Evolutionary conservation across 1,284 basidiomycete genomes (phyloP), one percentile per base, ranked within the genome.

Genomic region (Ganoderma meredithae): DNA sequence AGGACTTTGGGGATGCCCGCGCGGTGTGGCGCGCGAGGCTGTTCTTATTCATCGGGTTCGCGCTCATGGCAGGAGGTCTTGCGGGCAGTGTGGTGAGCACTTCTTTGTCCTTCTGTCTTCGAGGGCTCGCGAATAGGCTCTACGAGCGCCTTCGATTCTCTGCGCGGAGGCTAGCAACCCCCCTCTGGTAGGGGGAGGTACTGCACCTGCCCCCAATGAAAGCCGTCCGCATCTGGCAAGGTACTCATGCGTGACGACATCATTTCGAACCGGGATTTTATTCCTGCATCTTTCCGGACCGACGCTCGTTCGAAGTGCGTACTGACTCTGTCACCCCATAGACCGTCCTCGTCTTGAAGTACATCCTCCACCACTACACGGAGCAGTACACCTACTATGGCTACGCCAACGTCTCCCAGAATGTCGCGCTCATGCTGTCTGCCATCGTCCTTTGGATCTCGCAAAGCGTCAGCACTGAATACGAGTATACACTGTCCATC

Each of bases 21-120:
- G 88, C 91, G 8, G 82, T 83, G 65, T 83, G 81, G 36, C 89
- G 92, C 7, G 86, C 76, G 52, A 96, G 84, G 68, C 94, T 88
- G 52, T 92, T 6, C 93, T 81, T 99, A 73, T 99, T 99, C 81
- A 88, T 99, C 71, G 97, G 97, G 0, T 98, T 99, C 77, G 96
- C 97, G 0, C 81, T 99, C 94, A 64, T 91, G 83, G 77, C 89
- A 87, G 79, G 94, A 91, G 59, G 93, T 94, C 83, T 95, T 78
- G 78, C 90, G 92, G 94, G 73, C 59, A 33, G 39, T 58, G 49
- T 68, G 64, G 69, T 71, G 67, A 69, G 69, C 64, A 60, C 33
- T 33, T 15, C 55, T 19, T 36, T 6, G 36, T 36, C 3, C 9
- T 36, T 33, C n/a, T 33, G 5, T 59, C 27, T 22, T 53, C 10